Percentiles rank a stretch among this genome's conserved stretches.
Conservation (phyloP, 179 eudicot genomes). For the Vitellaria paradoxa region DNA sequence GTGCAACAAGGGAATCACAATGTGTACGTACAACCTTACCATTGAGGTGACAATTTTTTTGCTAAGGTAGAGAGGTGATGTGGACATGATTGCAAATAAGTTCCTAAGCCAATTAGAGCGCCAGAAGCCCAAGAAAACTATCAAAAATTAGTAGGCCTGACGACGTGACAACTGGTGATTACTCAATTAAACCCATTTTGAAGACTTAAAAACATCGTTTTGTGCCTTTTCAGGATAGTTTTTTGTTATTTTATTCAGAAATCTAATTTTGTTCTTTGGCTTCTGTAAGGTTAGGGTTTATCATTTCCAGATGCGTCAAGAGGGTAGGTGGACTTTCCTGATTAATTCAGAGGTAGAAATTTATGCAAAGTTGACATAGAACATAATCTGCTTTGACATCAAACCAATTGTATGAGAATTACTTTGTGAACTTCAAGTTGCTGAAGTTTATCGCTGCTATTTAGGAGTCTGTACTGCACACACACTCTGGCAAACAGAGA, state of each 20-base stretch:
- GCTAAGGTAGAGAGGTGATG: background rate
- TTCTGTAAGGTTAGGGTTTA: too few species aligned
- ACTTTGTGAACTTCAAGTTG: background rate
- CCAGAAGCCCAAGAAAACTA: too few species aligned
- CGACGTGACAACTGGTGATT: too few species aligned
- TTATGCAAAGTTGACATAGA: background rate
- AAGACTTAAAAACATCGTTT: too few species aligned
- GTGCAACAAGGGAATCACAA: background rate
- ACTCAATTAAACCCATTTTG: too few species aligned
- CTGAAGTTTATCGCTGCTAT: too few species aligned
- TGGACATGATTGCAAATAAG: background rate
- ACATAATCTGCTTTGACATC: background rate
- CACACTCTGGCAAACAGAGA: background rate
- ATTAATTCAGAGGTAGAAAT: background rate
- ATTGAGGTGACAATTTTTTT: background rate
- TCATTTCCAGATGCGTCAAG: background rate
- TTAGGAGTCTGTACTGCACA: background rate
- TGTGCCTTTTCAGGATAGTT: too few species aligned
- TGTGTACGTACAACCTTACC: background rate
- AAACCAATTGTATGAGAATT: background rate
- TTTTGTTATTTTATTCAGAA: too few species aligned
- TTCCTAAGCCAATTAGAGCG: too few species aligned
- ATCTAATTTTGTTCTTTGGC: too few species aligned
- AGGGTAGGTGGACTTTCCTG: background rate
- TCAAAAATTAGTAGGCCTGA: too few species aligned